Percentiles rank a stretch among this genome's conserved stretches.
These are phyloP conservation scores for Syzygium jambos DNA, from an alignment of 345 rosid genomes.

Conservation along the genomic window DNA sequence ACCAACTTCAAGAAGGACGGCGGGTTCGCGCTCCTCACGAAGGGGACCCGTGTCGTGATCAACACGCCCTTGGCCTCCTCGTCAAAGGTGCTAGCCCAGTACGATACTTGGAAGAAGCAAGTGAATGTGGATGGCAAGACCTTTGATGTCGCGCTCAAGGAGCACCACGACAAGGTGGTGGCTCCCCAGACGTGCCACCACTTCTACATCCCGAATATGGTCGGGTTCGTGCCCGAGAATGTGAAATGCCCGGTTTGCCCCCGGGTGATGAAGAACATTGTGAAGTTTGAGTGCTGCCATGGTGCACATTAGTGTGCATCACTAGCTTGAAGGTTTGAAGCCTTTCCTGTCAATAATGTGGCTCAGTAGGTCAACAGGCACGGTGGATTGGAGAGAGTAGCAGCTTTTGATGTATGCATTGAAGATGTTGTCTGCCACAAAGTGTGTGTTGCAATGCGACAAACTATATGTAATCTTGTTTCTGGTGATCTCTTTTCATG, in stretches of 20 bases:
- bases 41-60: constrained; percentile 5
- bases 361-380: background rate
- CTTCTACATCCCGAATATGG: constrained; percentile 2
- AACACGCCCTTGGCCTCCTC: background rate
- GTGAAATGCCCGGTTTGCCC: constrained; percentile 2
- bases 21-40: background rate
- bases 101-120: constrained; percentile 7
- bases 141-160: background rate
- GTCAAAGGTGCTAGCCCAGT: background rate
- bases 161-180: constrained; percentile 5
- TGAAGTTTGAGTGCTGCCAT: constrained; percentile 7
- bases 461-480: background rate
- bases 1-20: constrained; percentile 5
- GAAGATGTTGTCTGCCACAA: background rate
- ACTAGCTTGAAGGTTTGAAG: background rate
- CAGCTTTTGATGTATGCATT: background rate
- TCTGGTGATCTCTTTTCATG: background rate
- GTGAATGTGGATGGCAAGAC: background rate
- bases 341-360: background rate
- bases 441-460: background rate
- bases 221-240: background rate
- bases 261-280: background rate
- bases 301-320: background rate
- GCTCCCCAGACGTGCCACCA: background rate
- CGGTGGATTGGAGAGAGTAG: background rate